Conservation (phyloP, 2,329 filamentous ascomycete genomes). For the Pestalotiopsis sp. region DNA sequence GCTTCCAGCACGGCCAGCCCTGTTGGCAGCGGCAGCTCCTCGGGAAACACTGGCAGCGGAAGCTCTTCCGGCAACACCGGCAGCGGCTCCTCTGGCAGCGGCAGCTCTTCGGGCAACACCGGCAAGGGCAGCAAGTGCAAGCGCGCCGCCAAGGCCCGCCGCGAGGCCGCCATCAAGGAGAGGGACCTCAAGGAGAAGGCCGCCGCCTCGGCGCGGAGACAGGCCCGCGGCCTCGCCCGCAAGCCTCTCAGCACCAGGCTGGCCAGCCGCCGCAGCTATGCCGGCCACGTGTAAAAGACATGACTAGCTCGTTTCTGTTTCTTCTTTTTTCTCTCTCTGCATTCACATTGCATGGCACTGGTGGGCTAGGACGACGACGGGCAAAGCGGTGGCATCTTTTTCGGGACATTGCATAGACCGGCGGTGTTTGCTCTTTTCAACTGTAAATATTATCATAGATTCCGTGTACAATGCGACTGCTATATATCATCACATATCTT, state of each 20-base stretch:
- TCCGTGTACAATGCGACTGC: background rate
- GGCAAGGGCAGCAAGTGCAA: conserved; percentile 8
- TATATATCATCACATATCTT: background rate
- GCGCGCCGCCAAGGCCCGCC: conserved; percentile 7
- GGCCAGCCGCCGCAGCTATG: background rate
- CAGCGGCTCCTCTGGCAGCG: background rate
- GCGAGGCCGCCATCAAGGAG: background rate
- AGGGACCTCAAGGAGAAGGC: background rate
- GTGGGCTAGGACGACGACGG: background rate
- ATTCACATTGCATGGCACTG: conserved; percentile 1
- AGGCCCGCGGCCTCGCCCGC: conserved; percentile 1
- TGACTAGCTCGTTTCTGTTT: background rate
- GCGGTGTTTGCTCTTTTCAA: background rate
- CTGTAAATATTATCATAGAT: background rate
- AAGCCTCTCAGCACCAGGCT: background rate
- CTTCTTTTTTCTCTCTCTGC: background rate
- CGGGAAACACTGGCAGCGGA: background rate
- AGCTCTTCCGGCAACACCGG: background rate
- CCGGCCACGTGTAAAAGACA: conserved; percentile 1
- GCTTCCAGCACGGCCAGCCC: no score
- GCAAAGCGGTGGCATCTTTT: background rate
- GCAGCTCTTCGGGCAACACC: background rate
- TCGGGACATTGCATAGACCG: background rate
- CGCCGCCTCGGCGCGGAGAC: background rate
- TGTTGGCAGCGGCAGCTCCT: background rate